Conservation (phyloP, 306 rosid species). For the Vicia faba region DNA sequence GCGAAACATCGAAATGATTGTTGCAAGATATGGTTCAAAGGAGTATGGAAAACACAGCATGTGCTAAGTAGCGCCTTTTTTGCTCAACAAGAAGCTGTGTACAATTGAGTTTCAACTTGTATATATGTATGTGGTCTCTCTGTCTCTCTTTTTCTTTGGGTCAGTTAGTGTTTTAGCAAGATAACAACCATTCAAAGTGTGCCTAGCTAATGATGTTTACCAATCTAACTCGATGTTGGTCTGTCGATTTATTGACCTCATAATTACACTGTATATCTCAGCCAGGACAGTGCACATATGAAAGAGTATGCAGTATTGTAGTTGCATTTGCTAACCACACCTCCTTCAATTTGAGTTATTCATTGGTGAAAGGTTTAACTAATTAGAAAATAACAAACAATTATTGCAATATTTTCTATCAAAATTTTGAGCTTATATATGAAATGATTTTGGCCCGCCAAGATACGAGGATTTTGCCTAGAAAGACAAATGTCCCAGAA, state of each 20-base stretch:
- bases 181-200: constrained; percentile 31
- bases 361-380: background rate
- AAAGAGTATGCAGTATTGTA: constrained; percentile 9
- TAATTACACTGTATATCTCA: constrained; percentile 37
- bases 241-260: constrained; percentile 27
- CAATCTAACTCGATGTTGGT: constrained; percentile 43
- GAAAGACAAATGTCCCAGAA: too few relatives aligned
- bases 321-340: constrained; percentile 13
- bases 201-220: constrained; percentile 43
- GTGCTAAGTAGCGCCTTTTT: constrained; percentile 37
- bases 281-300: constrained; percentile 41
- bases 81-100: constrained; percentile 39
- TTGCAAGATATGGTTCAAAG: constrained; percentile 83
- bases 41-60: constrained; percentile 68
- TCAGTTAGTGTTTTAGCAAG: constrained; percentile 36
- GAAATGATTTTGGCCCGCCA: too few relatives aligned
- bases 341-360: background rate
- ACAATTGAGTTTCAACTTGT: constrained; percentile 47
- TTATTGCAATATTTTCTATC: too few relatives aligned
- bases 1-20: constrained; percentile 70
- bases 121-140: constrained; percentile 36
- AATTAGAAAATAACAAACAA: too few relatives aligned
- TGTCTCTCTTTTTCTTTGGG: constrained; percentile 34
- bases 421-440: too few relatives aligned
- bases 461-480: too few relatives aligned